These are phyloP conservation scores for Fusarium sp. DNA, from an alignment of 2,329 filamentous ascomycete genomes.

Conservation along the genomic window DNA sequence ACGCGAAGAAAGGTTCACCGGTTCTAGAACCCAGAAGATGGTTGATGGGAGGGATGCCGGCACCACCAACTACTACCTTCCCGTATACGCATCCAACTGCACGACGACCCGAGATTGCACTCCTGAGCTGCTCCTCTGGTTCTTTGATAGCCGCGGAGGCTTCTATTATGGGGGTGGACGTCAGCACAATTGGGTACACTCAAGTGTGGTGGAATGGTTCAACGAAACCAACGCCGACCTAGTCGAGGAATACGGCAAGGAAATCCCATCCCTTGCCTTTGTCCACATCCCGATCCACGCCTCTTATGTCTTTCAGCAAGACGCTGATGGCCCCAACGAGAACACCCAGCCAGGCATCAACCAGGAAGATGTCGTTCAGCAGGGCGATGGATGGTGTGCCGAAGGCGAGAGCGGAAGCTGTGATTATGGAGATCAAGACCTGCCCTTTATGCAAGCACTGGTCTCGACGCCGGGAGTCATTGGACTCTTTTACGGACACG, in stretches of 20 bases:
- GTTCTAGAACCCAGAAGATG: conserved; percentile 57
- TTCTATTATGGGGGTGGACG: conserved; percentile 57
- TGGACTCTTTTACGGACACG: conserved; percentile 73
- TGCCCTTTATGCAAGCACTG: conserved; percentile 73
- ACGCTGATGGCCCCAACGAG: conserved; percentile 47
- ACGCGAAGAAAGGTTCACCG: conserved; percentile 54
- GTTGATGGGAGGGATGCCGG: conserved; percentile 52
- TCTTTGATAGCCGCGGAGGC: conserved; percentile 76
- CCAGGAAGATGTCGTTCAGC: conserved; percentile 57
- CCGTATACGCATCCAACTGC: conserved; percentile 56
- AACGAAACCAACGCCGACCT: conserved; percentile 42
- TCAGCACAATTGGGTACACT: conserved; percentile 58
- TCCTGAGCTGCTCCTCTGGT: conserved; percentile 71
- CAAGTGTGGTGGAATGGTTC: conserved; percentile 60
- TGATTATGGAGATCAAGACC: conserved; percentile 63
- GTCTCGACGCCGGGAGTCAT: conserved; percentile 65
- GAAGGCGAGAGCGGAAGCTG: conserved; percentile 54
- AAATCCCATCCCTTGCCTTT: conserved; percentile 60
- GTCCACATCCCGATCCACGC: conserved; percentile 62
- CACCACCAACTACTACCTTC: conserved; percentile 61
- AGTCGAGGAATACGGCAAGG: conserved; percentile 45
- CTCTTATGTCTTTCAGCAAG: conserved; percentile 53
- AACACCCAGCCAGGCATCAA: conserved; percentile 59
- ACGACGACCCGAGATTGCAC: conserved; percentile 43
- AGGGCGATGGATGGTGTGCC: conserved; percentile 58